Evolutionary conservation across 345 rosid species (phyloP), one percentile per base, ranked within the genome.

Genomic region (Eucalyptus erythrocorys): DNA sequence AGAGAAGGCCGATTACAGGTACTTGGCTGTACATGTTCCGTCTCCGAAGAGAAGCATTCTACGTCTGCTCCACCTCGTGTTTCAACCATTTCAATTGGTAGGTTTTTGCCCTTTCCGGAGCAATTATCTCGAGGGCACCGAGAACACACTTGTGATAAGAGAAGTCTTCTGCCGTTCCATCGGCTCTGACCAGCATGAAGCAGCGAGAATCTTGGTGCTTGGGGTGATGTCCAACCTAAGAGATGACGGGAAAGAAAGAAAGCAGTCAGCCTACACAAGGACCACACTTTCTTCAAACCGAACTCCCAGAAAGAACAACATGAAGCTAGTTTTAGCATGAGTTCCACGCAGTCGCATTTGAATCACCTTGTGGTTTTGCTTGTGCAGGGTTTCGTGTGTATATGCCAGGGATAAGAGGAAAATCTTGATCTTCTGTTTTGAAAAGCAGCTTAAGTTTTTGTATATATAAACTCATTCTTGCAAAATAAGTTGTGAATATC

Each of bases 141-240:
- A 88, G 57, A 27, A 97, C 93, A 89, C 99, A 98, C 87, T 97
- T 98, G 85, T 88, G 98, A 87, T 97, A 98, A 0, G 99, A 98
- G 91, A 98, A 98, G 89, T 96, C 99, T 91, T 95, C 99, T 1
- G 76, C 47, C 49, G 98, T 93, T 34, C 96, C 98, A 15, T 98
- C 99, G 26, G 81, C 87, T 92, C 98, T 94, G 45, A 93, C 94
- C 89, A 97, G 89, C 37, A 92, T 91, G 86, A 98, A 97, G 93
- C 99, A 98, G 6, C 96, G 97, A 1, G 97, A 68, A 42, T 92
- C 89, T 88, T 93, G 88, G 48, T 93, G 90, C 87, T 93, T 89
- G 9, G 97, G 96, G 88, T 93, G 96, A 88, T 92, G 51, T 9
- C 93, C 94, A 17, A 98, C 98, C 99, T 98, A 93, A 61, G 86